Evolutionary conservation across 1,284 basidiomycete species (phyloP), one percentile per base, ranked within the genome.

Genomic region (Sparassis latifolia): DNA sequence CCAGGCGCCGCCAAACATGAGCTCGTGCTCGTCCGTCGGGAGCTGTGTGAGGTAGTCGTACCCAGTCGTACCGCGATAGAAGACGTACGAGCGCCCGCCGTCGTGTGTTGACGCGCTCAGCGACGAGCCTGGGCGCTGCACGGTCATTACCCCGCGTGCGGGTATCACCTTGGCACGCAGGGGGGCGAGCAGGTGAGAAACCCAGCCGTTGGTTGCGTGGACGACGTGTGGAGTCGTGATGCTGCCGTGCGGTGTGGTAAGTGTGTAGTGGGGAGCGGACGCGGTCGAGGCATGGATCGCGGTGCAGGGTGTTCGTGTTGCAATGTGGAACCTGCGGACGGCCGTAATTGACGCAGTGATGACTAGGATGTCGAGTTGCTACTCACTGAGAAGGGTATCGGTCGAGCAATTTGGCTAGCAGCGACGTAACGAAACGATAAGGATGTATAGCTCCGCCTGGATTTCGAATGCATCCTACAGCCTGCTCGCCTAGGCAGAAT

Each of bases 181-280:
- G 1, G 68, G 65, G 20, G 62, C 55, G 49, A 89, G 67, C 27
- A 92, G 80, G 58, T 85, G 79, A 0, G 84, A 79, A 4, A 74
- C 71, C 74, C 89, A 90, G 35, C 75, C 88, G 63, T 92, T 92
- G 2, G 88, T 91, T 0, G 88, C 86, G 62, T 92, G 89, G 2
- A 92, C 69, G 45, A 92, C 70, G 57, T 87, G 85, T 3, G 65
- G 67, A 0, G 86, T 66, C 3, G 62, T 66, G 44, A 89, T 67
- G 10, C 58, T 55, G 2, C 87, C 86, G 42, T 71, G 75, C 1
- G 78, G 71, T 0, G 88, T 89, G 2, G 58, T 61, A 32, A 75
- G 53, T 10, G 66, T 69, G 63, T 77, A 77, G 31, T 60, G 53
- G 2, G 58, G 59, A 5, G 54, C 51, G 2, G 62, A 52, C 10